phyloP scores from a whole-genome alignment of 352 stramenopile genomes.

The Phytophthora crassamura region DNA sequence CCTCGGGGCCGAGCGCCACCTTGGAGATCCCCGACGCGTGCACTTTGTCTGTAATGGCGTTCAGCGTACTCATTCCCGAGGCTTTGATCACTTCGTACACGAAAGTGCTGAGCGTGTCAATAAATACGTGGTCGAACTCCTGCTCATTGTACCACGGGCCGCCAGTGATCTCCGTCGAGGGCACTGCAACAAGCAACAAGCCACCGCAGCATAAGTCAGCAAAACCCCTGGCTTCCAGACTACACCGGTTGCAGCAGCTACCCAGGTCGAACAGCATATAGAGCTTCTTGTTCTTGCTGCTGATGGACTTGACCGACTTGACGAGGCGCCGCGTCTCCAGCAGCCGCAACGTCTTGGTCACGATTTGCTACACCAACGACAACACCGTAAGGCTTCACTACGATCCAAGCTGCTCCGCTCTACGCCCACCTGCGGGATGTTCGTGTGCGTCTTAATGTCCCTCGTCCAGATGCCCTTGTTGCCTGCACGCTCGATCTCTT shows the following conservation, averaged over 20 bases:
- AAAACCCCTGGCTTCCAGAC: background rate
- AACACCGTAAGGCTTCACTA: slow-evolving; percentile 12
- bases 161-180: slow-evolving; percentile 98
- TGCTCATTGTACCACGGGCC: slow-evolving; percentile 99
- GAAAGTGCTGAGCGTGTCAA: slow-evolving; percentile 96
- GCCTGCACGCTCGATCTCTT: slow-evolving; percentile 96
- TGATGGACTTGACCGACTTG: slow-evolving; percentile 99
- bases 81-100: slow-evolving; percentile 92
- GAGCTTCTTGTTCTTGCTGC: slow-evolving; percentile 99
- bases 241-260: slow-evolving; percentile 19
- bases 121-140: slow-evolving; percentile 99
- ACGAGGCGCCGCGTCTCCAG: slow-evolving; percentile 97
- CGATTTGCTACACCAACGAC: slow-evolving; percentile 79
- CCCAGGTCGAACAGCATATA: slow-evolving; percentile 98
- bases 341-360: slow-evolving; percentile 98
- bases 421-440: slow-evolving; percentile 90
- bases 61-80: slow-evolving; percentile 86
- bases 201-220: no score
- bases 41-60: slow-evolving; percentile 90
- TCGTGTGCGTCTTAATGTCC: slow-evolving; percentile 98
- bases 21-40: slow-evolving; percentile 91
- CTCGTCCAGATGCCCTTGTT: slow-evolving; percentile 99
- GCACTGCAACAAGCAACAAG: slow-evolving; percentile 62
- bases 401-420: background rate
- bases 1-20: slow-evolving; percentile 89